Evolutionary conservation across 2,329 filamentous ascomycete genomes (phyloP), one percentile per base, ranked within the genome.

Genomic region (Eurotiales sp.): DNA sequence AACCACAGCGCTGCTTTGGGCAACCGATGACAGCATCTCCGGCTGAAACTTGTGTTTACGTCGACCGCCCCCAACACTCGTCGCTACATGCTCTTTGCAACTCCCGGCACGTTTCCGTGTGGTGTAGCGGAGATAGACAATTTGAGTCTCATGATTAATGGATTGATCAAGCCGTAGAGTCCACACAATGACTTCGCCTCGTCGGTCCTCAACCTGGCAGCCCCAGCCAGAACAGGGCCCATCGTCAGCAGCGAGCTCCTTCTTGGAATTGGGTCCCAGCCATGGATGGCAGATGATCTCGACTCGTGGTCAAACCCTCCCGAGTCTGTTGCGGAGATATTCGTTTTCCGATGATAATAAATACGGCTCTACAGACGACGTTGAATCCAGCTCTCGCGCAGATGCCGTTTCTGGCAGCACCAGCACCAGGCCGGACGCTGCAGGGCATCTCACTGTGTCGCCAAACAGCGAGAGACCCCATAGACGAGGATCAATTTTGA

Each of bases 401-500:
- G 30, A 52, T 14, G 17, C 8, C 39, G n/a, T 27, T 21, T 23
- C 30, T n/a, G 17, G 23, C 41, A 17, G 27, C 4, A 4, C 12
- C 34, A 14, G 34, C 14, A 37, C n/a, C n/a, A 37, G 14, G 12
- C 14, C 34, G 4, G 34, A 19, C 34, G 4, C 12, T 19, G 34
- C 14, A n/a, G 21, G 25, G 11, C 29, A 45, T 29, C 15, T 34
- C 8, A 32, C 40, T 19, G 30, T 44, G 11, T 50, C 36, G 6
- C 32, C 39, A 5, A 42, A 30, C 10, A 32, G 25, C 15, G 43
- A 50, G 30, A 5, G 47, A 19, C 51, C 23, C n/a, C 48, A 34
- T 22, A 45, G 51, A 21, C 51, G 53, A 42, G 90, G 86, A 64
- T 87, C 90, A 80, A 81, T 89, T 50, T 77, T 97, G 61, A 95